These are phyloP conservation scores for Guyanaporus albipodus DNA, from an alignment of 768 basidiomycete species.

Conservation along the genomic window DNA sequence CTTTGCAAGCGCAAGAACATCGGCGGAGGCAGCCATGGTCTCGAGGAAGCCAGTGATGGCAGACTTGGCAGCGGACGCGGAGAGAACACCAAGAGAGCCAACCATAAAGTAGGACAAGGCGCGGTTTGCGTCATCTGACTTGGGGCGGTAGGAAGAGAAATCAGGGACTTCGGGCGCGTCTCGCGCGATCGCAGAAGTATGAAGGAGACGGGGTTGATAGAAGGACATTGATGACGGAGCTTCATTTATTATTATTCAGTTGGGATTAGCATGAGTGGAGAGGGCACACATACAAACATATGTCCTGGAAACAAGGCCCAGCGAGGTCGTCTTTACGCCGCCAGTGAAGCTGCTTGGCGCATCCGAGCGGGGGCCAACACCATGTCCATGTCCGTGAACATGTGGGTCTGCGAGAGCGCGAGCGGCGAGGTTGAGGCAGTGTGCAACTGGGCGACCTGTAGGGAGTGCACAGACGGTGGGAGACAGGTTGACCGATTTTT, in stretches of 20 bases:
- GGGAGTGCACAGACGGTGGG: slow-evolving; percentile 79
- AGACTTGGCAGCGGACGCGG: slow-evolving; percentile 92
- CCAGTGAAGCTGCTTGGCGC: slow-evolving; percentile 61
- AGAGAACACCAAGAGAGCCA: slow-evolving; percentile 87
- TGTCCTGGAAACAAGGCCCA: slow-evolving; percentile 62
- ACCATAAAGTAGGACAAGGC: slow-evolving; percentile 88
- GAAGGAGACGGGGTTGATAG: slow-evolving; percentile 68
- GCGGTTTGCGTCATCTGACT: slow-evolving; percentile 63
- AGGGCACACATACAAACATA: slow-evolving; percentile 50
- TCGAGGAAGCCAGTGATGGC: slow-evolving; percentile 90
- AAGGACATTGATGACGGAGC: slow-evolving; percentile 51
- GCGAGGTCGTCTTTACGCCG: slow-evolving; percentile 41
- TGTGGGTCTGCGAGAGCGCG: slow-evolving; percentile 60
- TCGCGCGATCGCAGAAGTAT: slow-evolving; percentile 65
- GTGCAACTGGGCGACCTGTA: slow-evolving; percentile 74
- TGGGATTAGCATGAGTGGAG: slow-evolving; percentile 14
- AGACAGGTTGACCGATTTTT: slow-evolving; percentile 77
- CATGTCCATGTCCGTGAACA: slow-evolving; percentile 56
- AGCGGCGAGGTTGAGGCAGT: slow-evolving; percentile 68
- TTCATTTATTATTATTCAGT: slow-evolving; percentile 7
- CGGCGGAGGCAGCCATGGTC: slow-evolving; percentile 96
- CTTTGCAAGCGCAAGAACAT: slow-evolving; percentile 96
- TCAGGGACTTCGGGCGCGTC: slow-evolving; percentile 85
- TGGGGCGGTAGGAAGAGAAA: slow-evolving; percentile 75
- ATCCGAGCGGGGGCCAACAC: slow-evolving; percentile 56